A percentile compares a stretch with the other conserved stretches of the same genome.
These are phyloP conservation scores for Tylopilus intermedius DNA, from an alignment of 768 basidiomycete genomes.

Conservation along the genomic window DNA sequence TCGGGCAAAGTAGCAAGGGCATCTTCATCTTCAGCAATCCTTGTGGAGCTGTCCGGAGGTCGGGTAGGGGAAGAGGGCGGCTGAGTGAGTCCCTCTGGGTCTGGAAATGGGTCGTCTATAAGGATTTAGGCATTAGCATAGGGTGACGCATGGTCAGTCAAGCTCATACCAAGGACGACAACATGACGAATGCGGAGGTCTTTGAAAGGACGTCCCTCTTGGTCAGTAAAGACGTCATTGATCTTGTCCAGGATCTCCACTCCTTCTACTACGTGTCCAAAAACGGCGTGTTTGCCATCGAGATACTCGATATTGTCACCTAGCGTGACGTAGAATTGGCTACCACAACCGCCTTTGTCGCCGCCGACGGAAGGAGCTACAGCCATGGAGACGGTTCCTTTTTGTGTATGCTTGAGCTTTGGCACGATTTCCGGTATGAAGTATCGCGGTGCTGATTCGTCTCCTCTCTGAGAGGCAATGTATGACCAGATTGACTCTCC, in stretches of 20 bases:
- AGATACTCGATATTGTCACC: constrained; percentile 90
- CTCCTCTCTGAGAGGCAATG: constrained; percentile 45
- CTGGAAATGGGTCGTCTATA: constrained; percentile 91
- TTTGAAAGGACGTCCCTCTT: constrained; percentile 86
- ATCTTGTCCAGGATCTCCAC: constrained; percentile 87
- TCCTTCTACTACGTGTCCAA: constrained; percentile 94
- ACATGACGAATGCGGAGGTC: constrained; percentile 94
- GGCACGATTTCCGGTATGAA: constrained; percentile 81
- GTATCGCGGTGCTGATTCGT: constrained; percentile 55
- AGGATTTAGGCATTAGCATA: constrained; percentile 1
- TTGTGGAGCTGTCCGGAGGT: constrained; percentile 80
- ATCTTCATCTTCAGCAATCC: constrained; percentile 95
- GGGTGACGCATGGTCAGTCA: background rate
- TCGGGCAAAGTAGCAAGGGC: constrained; percentile 76
- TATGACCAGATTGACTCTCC: constrained; percentile 87
- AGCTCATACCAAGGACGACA: constrained; percentile 73
- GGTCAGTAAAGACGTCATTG: constrained; percentile 87
- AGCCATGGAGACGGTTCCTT: constrained; percentile 97
- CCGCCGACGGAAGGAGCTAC: constrained; percentile 77
- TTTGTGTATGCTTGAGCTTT: constrained; percentile 74
- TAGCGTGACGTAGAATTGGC: constrained; percentile 96
- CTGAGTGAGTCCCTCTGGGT: constrained; percentile 69
- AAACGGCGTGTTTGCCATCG: constrained; percentile 90
- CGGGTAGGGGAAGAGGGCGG: constrained; percentile 74
- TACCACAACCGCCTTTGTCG: constrained; percentile 76